Evolutionary conservation across 768 basidiomycete genomes (phyloP).

Genomic region (Terana coerulea): DNA sequence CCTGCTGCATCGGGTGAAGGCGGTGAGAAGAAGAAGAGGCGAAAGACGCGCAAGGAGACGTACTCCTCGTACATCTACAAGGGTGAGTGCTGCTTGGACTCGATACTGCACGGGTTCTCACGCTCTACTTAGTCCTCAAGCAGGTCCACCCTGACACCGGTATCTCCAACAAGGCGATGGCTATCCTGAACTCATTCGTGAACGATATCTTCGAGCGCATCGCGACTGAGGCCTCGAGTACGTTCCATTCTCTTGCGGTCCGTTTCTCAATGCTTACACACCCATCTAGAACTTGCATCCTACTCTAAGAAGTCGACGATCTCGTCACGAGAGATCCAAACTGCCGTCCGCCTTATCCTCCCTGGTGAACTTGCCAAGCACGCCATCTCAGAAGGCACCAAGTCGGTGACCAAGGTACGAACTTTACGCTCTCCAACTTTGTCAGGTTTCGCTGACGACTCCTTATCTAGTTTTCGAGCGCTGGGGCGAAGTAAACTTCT

Average conservation of each 20-base stretch:
- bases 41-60: slow-evolving; percentile 85
- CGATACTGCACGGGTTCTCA: not conserved
- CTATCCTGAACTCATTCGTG: slow-evolving; percentile 93
- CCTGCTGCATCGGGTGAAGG: slow-evolving; percentile 62
- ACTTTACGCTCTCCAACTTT: not conserved
- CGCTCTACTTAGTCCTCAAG: slow-evolving; percentile 64
- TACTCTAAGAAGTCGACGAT: slow-evolving; percentile 99
- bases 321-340: slow-evolving; percentile 98
- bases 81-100: slow-evolving; percentile 40
- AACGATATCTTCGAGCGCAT: slow-evolving; percentile 96
- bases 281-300: slow-evolving; percentile 76
- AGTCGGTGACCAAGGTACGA: slow-evolving; percentile 81
- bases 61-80: slow-evolving; percentile 94
- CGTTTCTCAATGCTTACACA: slow-evolving; percentile 4
- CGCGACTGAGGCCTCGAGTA: slow-evolving; percentile 86
- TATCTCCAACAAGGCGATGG: slow-evolving; percentile 99
- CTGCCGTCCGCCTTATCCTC: slow-evolving; percentile 93
- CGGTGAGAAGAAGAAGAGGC: slow-evolving; percentile 80
- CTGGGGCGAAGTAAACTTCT: slow-evolving; percentile 55
- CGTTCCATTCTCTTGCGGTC: slow-evolving; percentile 25
- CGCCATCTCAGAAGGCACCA: slow-evolving; percentile 92
- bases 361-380: slow-evolving; percentile 95
- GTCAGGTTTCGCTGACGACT: slow-evolving; percentile 6
- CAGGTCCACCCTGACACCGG: slow-evolving; percentile 99
- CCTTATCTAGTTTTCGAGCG: slow-evolving; percentile 59